Evolutionary conservation across 2,329 filamentous ascomycete genomes (phyloP).

Genomic region (Aspergillus pseudoterreus): DNA sequence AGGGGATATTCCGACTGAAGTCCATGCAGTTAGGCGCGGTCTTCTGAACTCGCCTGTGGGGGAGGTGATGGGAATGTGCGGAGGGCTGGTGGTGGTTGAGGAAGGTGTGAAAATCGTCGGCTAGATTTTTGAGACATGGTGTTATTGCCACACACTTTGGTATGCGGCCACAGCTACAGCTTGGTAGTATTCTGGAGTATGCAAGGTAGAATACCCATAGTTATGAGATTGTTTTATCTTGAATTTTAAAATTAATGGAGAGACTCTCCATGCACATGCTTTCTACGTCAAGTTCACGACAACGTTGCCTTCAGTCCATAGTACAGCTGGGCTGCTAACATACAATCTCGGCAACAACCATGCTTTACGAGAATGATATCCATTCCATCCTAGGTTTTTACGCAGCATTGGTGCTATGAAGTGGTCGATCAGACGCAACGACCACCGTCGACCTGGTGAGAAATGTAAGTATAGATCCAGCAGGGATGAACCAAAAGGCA

Average conservation of each 20-base stretch:
- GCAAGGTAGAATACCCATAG: too few species aligned
- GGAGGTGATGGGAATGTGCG: not conserved
- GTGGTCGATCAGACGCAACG: slow-evolving; percentile 12
- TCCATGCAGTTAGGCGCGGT: too few species aligned
- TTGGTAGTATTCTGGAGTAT: too few species aligned
- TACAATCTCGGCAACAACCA: not conserved
- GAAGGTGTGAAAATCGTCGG: slow-evolving; percentile 7
- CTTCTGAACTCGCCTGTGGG: not conserved
- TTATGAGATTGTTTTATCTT: too few species aligned
- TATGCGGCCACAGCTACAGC: slow-evolving; percentile 14
- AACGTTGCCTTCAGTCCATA: too few species aligned
- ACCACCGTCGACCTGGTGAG: slow-evolving; percentile 16
- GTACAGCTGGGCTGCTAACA: too few species aligned
- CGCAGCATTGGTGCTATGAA: not conserved
- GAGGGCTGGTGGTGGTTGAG: slow-evolving; percentile 2
- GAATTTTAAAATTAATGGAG: too few species aligned
- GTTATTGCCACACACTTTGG: slow-evolving; percentile 5
- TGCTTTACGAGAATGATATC: not conserved
- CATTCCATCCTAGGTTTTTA: not conserved
- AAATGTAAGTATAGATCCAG: not conserved
- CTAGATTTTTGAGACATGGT: not conserved
- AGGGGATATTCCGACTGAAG: too few species aligned
- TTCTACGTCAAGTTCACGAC: too few species aligned
- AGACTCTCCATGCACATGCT: too few species aligned
- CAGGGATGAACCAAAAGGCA: too few species aligned